Evolutionary conservation across 441 rosid genomes (phyloP).

Genomic region (Euphorbia schlechtendalii): DNA sequence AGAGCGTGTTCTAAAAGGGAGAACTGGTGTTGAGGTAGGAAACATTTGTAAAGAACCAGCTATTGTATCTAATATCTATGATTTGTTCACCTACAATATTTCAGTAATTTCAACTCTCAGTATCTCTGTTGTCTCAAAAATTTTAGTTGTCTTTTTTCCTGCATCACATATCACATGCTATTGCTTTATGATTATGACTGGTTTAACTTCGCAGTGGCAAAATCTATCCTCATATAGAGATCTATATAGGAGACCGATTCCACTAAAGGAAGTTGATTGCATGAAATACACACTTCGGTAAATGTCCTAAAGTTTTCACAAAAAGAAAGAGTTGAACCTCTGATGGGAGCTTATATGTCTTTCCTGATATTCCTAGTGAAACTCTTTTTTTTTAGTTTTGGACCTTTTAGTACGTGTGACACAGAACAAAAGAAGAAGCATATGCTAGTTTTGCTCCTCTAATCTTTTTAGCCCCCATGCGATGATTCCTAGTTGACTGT

Average conservation of each 20-base stretch:
- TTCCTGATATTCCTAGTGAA: neutral
- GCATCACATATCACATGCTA: neutral
- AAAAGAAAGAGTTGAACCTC: neutral
- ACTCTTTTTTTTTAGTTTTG: no score
- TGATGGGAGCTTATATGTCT: neutral
- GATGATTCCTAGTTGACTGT: neutral
- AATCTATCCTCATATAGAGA: neutral
- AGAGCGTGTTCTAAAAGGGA: constrained; percentile 82
- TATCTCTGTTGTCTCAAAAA: neutral
- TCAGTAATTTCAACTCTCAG: neutral
- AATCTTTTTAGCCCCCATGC: neutral
- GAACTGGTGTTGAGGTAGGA: constrained; percentile 91
- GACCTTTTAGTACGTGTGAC: neutral
- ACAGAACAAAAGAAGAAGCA: neutral
- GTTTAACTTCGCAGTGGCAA: neutral
- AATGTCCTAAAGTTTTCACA: neutral
- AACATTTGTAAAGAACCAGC: constrained; percentile 4
- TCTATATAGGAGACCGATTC: neutral
- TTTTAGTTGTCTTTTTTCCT: neutral
- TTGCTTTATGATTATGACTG: neutral
- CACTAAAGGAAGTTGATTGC: neutral
- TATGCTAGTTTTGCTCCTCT: neutral
- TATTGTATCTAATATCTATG: neutral
- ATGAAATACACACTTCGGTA: neutral
- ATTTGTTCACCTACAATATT: constrained; percentile 1